phyloP scores from a whole-genome alignment of 148 eudicot genomes.

The Vaccinium corymbosum region DNA sequence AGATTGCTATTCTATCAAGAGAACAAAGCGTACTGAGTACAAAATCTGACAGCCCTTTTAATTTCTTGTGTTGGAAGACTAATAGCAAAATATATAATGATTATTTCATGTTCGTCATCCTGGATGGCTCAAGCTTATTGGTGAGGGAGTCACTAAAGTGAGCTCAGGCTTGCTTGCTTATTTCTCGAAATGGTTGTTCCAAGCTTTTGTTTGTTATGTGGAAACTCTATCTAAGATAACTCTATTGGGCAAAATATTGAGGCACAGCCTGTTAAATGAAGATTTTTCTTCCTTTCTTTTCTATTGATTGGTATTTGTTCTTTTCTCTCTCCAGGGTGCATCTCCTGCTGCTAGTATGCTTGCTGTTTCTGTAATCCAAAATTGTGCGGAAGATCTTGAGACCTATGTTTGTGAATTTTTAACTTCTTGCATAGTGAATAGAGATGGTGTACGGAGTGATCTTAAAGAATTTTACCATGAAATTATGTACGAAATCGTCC shows the following conservation, averaged over 20 bases:
- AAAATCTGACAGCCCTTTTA: no score
- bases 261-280: conserved; percentile 1
- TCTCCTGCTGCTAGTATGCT: conserved; percentile 58
- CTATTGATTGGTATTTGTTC: neutral
- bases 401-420: conserved; percentile 57
- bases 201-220: neutral
- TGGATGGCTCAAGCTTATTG: conserved; percentile 8
- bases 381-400: conserved; percentile 55
- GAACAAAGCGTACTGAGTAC: neutral
- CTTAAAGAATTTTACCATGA: conserved; percentile 79
- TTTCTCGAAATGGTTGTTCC: neutral
- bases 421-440: conserved; percentile 66
- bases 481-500: conserved; percentile 59
- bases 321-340: conserved; percentile 45
- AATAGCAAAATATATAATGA: neutral
- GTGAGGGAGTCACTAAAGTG: neutral
- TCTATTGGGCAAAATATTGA: neutral
- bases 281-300: conserved; percentile 9
- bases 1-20: neutral
- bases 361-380: conserved; percentile 62
- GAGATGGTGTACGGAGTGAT: conserved; percentile 49
- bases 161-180: conserved; percentile 5
- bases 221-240: neutral
- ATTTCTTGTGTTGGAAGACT: neutral
- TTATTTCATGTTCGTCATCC: neutral